phyloP scores from a whole-genome alignment of 2,329 filamentous ascomycete species.

The Botrytis aclada region DNA sequence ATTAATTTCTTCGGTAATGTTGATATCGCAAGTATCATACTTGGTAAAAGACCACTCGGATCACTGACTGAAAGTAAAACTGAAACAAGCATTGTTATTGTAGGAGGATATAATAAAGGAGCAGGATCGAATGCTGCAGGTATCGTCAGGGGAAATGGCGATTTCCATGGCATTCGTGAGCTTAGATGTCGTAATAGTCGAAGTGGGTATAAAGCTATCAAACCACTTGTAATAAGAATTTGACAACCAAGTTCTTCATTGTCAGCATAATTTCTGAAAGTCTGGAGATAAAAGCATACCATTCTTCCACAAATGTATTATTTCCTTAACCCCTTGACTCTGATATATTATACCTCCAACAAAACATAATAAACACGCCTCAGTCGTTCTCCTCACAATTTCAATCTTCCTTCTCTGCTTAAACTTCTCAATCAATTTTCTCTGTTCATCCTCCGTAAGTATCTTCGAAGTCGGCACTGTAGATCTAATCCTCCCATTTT shows the following conservation, averaged over 20 bases:
- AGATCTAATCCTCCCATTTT: slow-evolving; percentile 22
- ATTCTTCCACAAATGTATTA: slow-evolving; percentile 47
- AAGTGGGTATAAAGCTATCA: slow-evolving; percentile 57
- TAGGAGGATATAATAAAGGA: slow-evolving; percentile 79
- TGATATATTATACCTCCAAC: slow-evolving; percentile 48
- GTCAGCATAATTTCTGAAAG: slow-evolving; percentile 25
- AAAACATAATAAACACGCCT: slow-evolving; percentile 50
- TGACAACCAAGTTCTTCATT: slow-evolving; percentile 35
- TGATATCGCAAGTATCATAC: slow-evolving; percentile 76
- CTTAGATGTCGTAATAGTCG: slow-evolving; percentile 50
- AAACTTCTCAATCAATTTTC: slow-evolving; percentile 37
- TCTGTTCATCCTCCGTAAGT: slow-evolving; percentile 24
- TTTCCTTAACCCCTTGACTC: slow-evolving; percentile 45
- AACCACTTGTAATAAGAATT: slow-evolving; percentile 36
- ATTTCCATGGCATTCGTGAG: slow-evolving; percentile 28
- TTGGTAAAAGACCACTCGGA: slow-evolving; percentile 64
- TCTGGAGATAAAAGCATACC: slow-evolving; percentile 41
- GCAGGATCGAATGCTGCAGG: slow-evolving; percentile 86
- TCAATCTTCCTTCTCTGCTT: slow-evolving; percentile 47
- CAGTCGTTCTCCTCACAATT: slow-evolving; percentile 50
- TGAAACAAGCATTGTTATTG: slow-evolving; percentile 73
- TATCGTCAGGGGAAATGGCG: slow-evolving; percentile 45
- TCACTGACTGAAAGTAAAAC: slow-evolving; percentile 66
- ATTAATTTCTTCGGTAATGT: slow-evolving; percentile 72
- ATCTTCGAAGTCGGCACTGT: neutral